Evolutionary conservation across 176 grass and related monocot species (phyloP), one percentile per base, ranked within the genome.

Genomic region (Carex myosuroides): DNA sequence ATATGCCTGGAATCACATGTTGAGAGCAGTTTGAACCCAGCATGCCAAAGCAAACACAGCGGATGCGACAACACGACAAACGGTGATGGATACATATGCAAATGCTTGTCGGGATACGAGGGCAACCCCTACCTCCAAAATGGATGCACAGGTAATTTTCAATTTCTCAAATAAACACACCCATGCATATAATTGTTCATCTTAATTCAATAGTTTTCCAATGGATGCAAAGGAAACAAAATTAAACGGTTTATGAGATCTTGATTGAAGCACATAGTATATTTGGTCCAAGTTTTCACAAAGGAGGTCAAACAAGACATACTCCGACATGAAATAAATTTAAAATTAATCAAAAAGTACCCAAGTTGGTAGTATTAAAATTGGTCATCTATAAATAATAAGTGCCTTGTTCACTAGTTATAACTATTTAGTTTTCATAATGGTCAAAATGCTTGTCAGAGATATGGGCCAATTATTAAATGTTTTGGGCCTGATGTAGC

Each of bases 51-150:
- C 37, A 14, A n/a, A 16, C 29, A 84, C 52, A 84, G 81, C 11
- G 18, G 64, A 26, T 84, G 81, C 8, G 35, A 68, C 48, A 84
- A 69, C 18, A 52, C 81, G 1, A 69, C 59, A 10, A 84, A 84
- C 62, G 58, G 81, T 26, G 29, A 81, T 26, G 79, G 79, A 29
- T 81, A 81, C 35, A 42, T 81, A 14, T 81, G 79, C 35, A 81
- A 61, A 20, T 81, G 79, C 55, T 61, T 52, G 35, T 8, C 33
- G 21, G 79, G 79, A 63, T 70, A 64, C 18, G 22, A 52, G 17
- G 81, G 81, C 61, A 84, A 84, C 70, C 81, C 81, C 39, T 84
- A 84, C 62, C 9, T 84, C 18, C 17, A 14, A 4, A 29, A 32
- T 35, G 81, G 62, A 16, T 84, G 81, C 61, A 30, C 14, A 70